These are phyloP conservation scores for Aegilops sharonensis DNA, from an alignment of 176 grass and related monocot species.

Conservation along the genomic window DNA sequence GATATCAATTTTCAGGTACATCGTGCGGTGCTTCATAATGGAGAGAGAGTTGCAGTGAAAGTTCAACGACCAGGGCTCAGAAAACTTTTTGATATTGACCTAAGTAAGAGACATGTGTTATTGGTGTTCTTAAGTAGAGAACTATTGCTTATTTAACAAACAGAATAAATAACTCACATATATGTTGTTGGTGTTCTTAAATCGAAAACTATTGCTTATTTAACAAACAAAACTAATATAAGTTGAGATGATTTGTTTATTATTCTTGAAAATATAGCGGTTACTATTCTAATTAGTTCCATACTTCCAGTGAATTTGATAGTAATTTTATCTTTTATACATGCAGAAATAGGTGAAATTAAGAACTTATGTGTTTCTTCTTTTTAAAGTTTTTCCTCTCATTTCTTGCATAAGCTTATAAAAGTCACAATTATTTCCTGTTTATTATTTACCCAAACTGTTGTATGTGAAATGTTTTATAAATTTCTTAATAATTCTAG, in stretches of 20 bases:
- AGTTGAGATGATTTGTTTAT: neutral
- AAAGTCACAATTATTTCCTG: neutral
- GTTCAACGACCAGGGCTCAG: slow-evolving; percentile 90
- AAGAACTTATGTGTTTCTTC: neutral
- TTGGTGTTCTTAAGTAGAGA: neutral
- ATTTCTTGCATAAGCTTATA: neutral
- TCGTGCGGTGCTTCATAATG: slow-evolving; percentile 81
- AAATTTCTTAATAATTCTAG: neutral
- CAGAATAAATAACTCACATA: neutral
- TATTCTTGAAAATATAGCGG: neutral
- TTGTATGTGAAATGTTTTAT: slow-evolving; percentile 5
- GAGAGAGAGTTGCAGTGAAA: slow-evolving; percentile 90
- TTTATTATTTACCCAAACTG: neutral
- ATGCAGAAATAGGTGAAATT: neutral
- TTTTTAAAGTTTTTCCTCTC: neutral
- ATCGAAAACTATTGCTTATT: neutral
- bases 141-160: neutral
- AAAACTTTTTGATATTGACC: slow-evolving; percentile 98
- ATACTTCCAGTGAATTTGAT: slow-evolving; percentile 14
- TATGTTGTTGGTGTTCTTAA: neutral
- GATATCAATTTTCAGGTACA: slow-evolving; percentile 69
- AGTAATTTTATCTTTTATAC: neutral
- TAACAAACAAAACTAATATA: neutral
- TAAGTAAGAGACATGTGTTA: slow-evolving; percentile 60
- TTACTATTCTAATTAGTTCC: slow-evolving; percentile 6